Evolutionary conservation across 2,329 filamentous ascomycete genomes (phyloP), one percentile per base, ranked within the genome.

Genomic region (Colletotrichum costaricense): DNA sequence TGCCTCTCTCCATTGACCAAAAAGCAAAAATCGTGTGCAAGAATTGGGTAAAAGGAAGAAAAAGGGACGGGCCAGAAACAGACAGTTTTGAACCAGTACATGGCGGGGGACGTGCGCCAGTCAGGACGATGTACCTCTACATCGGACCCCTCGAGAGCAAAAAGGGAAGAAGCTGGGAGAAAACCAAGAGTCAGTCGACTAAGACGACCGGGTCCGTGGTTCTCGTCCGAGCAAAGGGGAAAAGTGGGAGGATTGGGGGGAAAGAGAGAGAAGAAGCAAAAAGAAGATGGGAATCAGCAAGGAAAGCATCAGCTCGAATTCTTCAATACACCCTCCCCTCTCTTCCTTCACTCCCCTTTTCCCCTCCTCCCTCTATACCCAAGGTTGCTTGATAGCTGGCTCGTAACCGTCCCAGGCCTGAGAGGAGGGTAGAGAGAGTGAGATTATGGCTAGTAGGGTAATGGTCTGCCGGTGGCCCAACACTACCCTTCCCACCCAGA

Each of bases 41-140:
- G 7, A n/a, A 11, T 49, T 49, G 42, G 42, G 42, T 22, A n/a
- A 49, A 42, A 5, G 22, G 28, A 58, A 16, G 30, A 12, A 12
- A 16, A 63, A 62, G 30, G 22, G 26, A 35, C 35, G 59, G 59
- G 46, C 60, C 38, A 63, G 33, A 22, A 63, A 24, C 28, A 28
- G 49, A 42, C 35, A 59, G n/a, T 9, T 24, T 6, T 19, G 69
- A 58, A 72, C 58, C 24, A 38, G 52, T 69, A 72, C 69, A 69
- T 38, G 64, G 35, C 30, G 35, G 63, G 65, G 69, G 65, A 63
- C 69, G 65, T 69, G 69, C 65, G 30, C n/a, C 54, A 35, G 52
- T 33, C 65, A 11, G 52, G 54, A 63, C 33, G 28, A 55, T 58
- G 69, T 64, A 69, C 54, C 52, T 35, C 65, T 69, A 69, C 69